A percentile compares a stretch with the other conserved stretches of the same genome.
Conservation (phyloP, 805 yeast species). For the Cephaloascus albidus region DNA sequence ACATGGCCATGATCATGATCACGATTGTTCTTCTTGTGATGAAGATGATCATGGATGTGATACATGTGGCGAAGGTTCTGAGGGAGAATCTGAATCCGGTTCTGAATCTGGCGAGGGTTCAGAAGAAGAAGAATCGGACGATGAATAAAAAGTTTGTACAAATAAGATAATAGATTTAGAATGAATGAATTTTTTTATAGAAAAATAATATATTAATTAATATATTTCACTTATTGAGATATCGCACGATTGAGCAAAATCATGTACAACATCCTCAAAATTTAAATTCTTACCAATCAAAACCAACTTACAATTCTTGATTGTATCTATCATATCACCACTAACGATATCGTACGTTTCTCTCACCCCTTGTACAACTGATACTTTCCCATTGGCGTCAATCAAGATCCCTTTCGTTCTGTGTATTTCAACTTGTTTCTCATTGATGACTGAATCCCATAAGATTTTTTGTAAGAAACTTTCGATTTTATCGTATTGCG, state of each 20-base stretch:
- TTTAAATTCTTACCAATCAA: slow-evolving; percentile 63
- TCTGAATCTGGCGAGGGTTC: slow-evolving; percentile 17
- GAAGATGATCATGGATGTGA: slow-evolving; percentile 1
- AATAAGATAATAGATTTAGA: too few species aligned
- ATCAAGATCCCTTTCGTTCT: slow-evolving; percentile 73
- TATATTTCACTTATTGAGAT: too few species aligned
- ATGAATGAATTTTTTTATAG: too few species aligned
- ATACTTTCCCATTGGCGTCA: slow-evolving; percentile 24
- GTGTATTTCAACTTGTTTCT: slow-evolving; percentile 55
- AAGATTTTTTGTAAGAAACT: slow-evolving; percentile 57
- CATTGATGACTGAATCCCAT: slow-evolving; percentile 56
- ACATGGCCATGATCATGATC: slow-evolving; percentile 11
- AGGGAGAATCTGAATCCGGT: slow-evolving; percentile 9
- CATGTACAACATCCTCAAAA: slow-evolving; percentile 20
- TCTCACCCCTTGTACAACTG: slow-evolving; percentile 85
- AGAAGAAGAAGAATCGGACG: slow-evolving; percentile 13
- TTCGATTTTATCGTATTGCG: slow-evolving; percentile 41
- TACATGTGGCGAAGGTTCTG: slow-evolving; percentile 4
- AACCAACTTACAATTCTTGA: slow-evolving; percentile 48
- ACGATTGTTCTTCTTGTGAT: slow-evolving; percentile 9
- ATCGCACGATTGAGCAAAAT: slow-evolving; percentile 12
- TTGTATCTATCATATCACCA: slow-evolving; percentile 23
- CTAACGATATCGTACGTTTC: slow-evolving; percentile 79
- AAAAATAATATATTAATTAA: too few species aligned
- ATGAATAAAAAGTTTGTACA: too few species aligned